Conservation (phyloP, 75 land plant genomes). For the Picea sitchensis region DNA sequence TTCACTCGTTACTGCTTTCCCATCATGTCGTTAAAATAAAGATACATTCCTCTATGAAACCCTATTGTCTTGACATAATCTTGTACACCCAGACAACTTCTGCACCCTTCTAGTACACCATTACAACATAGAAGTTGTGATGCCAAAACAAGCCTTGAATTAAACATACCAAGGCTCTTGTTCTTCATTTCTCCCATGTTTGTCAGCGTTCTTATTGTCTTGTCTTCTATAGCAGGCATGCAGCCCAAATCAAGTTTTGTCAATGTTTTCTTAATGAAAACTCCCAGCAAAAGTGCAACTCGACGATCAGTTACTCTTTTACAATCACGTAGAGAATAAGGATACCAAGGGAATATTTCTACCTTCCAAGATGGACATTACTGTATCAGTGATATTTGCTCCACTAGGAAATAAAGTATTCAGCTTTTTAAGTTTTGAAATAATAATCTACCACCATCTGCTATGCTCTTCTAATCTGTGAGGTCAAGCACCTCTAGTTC, state of each 20-base stretch:
- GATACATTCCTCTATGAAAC: too few species aligned
- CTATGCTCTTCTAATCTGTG: slow-evolving; percentile 64
- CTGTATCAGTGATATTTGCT: slow-evolving; percentile 48
- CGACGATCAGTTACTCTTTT: slow-evolving; percentile 61
- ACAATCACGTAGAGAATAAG: slow-evolving; percentile 57
- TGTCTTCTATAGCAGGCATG: slow-evolving; percentile 52
- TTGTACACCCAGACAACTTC: too few species aligned
- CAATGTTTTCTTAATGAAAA: slow-evolving; percentile 28
- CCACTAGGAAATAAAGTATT: slow-evolving; percentile 43
- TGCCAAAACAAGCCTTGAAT: too few species aligned
- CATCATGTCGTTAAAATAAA: too few species aligned
- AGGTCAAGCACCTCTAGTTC: slow-evolving; percentile 56
- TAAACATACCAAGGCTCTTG: too few species aligned
- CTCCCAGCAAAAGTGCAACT: slow-evolving; percentile 29
- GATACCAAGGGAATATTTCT: slow-evolving; percentile 28
- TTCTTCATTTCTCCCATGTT: slow-evolving; percentile 7
- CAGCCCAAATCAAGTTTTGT: slow-evolving; percentile 52
- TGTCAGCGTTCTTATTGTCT: slow-evolving; percentile 30
- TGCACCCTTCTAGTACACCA: too few species aligned
- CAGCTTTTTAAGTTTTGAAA: slow-evolving; percentile 40
- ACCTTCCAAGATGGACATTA: slow-evolving; percentile 35
- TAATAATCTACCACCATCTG: slow-evolving; percentile 37
- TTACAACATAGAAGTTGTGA: too few species aligned
- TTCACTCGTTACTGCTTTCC: too few species aligned
- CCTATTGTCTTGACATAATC: too few species aligned